phyloP scores from a whole-genome alignment of 441 rosid genomes.

The Pelargonium citronellum region DNA sequence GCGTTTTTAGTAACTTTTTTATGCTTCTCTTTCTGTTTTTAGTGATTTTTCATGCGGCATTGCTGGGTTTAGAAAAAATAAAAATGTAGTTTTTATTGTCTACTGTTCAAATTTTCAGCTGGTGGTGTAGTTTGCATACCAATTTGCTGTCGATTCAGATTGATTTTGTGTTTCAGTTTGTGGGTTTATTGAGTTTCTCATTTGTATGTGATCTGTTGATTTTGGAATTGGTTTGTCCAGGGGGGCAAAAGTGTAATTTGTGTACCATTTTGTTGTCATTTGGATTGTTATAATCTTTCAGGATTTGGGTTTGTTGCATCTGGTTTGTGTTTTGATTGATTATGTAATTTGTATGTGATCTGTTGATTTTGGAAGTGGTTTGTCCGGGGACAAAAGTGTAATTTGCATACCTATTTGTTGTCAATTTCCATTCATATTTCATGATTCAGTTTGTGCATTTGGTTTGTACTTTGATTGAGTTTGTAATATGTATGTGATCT shows the following conservation, averaged over 20 bases:
- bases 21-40: background rate
- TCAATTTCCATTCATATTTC: background rate
- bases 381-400: background rate
- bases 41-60: background rate
- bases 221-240: background rate
- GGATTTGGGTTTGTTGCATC: background rate
- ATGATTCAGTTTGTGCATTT: background rate
- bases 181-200: constrained; percentile 1
- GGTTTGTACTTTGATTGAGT: constrained; percentile 6
- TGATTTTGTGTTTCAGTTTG: background rate
- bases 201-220: background rate
- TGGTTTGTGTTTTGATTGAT: constrained; percentile 6
- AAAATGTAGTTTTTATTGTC: background rate
- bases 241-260: background rate
- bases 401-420: background rate
- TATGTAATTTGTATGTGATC: background rate
- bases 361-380: constrained; percentile 4
- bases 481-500: background rate
- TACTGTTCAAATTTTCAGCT: no score
- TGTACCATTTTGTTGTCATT: background rate
- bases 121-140: no score
- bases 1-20: constrained; percentile 24
- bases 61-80: background rate
- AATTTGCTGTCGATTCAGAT: background rate
- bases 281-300: constrained; percentile 9